Percentiles rank a stretch among this genome's conserved stretches.
These are phyloP conservation scores for slime mould (Dictyostelium discoideum) DNA, from an alignment of 78 protist species.

Conservation along the genomic window dicty_2.7 NC_007089.4:1184001-1184500, in stretches of 20 bases:
- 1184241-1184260: slow-evolving; percentile 65
- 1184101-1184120: neutral
- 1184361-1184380: slow-evolving; percentile 34
- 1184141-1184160: slow-evolving; percentile 23
- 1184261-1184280: slow-evolving; percentile 58
- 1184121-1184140: slow-evolving; percentile 4
- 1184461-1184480: slow-evolving; percentile 36
- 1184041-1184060: too few relatives aligned
- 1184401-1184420: neutral
- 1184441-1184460: neutral
- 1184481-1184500: slow-evolving; percentile 38
- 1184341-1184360: slow-evolving; percentile 18
- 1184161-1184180: slow-evolving; percentile 39
- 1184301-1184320: slow-evolving; percentile 47
- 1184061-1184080: neutral
- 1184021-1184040: too few relatives aligned
- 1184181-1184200: slow-evolving; percentile 30
- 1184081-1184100: neutral
- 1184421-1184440: neutral
- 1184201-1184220: neutral
- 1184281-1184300: slow-evolving; percentile 51
- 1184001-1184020: too few relatives aligned
- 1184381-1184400: slow-evolving; percentile 15
- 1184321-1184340: slow-evolving; percentile 45
- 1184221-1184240: slow-evolving; percentile 30